A percentile compares a stretch with the other conserved stretches of the same genome.
Evolutionary conservation across 164 flowering plant genomes (phyloP).

Genomic region (Umbellularia californica): DNA sequence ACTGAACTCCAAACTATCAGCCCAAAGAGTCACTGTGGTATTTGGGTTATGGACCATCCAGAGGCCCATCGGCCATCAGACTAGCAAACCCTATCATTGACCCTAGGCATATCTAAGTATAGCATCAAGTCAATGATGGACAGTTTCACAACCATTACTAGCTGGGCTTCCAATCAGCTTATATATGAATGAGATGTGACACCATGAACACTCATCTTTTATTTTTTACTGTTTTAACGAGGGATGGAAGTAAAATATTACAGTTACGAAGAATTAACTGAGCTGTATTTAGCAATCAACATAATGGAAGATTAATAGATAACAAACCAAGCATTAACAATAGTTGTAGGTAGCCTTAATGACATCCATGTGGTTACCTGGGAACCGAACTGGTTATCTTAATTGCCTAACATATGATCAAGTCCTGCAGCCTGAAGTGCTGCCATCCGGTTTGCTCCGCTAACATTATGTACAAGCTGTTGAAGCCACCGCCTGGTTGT

Average conservation of each 20-base stretch:
- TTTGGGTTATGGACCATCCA: too few species aligned
- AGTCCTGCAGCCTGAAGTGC: constrained; percentile 23
- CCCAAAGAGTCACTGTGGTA: too few species aligned
- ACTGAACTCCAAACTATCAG: too few species aligned
- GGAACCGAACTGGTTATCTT: not conserved
- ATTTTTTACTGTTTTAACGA: too few species aligned
- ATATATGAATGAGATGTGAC: too few species aligned
- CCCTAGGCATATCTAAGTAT: too few species aligned
- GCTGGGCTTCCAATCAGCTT: too few species aligned
- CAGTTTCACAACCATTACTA: too few species aligned
- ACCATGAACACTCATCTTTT: too few species aligned
- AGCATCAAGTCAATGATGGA: too few species aligned
- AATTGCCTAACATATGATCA: constrained; percentile 14
- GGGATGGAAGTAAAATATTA: not conserved
- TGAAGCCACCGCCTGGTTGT: constrained; percentile 23
- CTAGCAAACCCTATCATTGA: too few species aligned
- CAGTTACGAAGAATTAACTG: not conserved
- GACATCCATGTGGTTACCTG: not conserved
- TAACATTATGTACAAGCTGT: constrained; percentile 25
- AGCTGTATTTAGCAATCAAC: not conserved
- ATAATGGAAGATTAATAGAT: not conserved
- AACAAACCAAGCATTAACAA: not conserved
- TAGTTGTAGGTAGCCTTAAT: not conserved
- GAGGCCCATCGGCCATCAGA: too few species aligned
- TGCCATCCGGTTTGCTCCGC: constrained; percentile 15